These are phyloP conservation scores for Discostella stelligera DNA, from an alignment of 352 stramenopile genomes.

Conservation along the genomic window DNA sequence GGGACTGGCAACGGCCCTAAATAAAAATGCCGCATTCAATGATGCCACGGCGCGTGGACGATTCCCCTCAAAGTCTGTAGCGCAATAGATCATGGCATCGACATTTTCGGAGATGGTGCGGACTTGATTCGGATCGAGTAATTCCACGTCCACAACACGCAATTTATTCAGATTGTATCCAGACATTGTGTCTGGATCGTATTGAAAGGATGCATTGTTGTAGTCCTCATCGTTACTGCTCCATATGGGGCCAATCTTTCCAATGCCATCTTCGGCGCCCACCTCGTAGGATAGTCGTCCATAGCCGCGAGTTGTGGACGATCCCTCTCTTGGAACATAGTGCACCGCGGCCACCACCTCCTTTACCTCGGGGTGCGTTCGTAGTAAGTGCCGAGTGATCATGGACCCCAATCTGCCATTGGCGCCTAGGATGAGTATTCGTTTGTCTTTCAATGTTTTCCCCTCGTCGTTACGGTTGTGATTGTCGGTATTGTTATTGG, in stretches of 20 bases:
- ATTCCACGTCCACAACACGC: constrained; percentile 72
- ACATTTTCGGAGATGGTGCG: constrained; percentile 65
- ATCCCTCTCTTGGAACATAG: constrained; percentile 42
- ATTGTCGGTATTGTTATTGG: background rate
- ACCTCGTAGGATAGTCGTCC: constrained; percentile 78
- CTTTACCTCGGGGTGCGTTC: constrained; percentile 54
- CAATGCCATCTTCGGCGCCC: constrained; percentile 76
- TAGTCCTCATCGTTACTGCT: constrained; percentile 48
- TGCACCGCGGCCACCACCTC: constrained; percentile 76
- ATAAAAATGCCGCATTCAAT: constrained; percentile 76
- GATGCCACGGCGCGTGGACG: constrained; percentile 56
- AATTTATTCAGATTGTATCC: constrained; percentile 80
- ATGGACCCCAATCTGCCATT: constrained; percentile 76
- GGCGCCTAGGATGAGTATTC: constrained; percentile 66
- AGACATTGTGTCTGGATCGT: constrained; percentile 56
- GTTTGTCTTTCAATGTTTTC: constrained; percentile 61
- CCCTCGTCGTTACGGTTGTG: background rate
- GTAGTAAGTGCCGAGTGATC: constrained; percentile 68
- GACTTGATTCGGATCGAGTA: constrained; percentile 75
- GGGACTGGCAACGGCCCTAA: constrained; percentile 64
- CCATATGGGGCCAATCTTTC: constrained; percentile 69
- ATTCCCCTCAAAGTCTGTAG: constrained; percentile 80
- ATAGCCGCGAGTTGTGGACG: constrained; percentile 64
- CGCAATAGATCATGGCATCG: constrained; percentile 76
- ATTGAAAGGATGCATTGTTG: constrained; percentile 65